Base-by-base conservation (phyloP, 805 yeast genomes). In the Danielozyma ontarioensis region DNA sequence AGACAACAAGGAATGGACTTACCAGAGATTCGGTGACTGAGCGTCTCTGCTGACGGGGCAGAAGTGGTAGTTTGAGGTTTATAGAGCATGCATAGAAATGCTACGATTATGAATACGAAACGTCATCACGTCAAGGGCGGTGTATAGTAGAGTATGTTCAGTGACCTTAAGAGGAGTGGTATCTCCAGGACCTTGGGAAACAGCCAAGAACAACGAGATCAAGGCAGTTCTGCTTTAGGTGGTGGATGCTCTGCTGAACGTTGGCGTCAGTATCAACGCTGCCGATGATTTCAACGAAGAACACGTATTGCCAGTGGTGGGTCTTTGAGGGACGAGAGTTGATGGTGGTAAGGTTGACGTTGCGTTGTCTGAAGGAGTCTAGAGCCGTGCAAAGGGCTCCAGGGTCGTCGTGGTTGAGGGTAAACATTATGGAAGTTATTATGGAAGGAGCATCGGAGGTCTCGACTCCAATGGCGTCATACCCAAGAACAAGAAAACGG, bases 1-100 rank as follows among this genome's bases (percentile, higher is more conserved):
- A 55, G 97, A 90, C 64, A 89, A 84, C 61, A 80, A 84, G 49
- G 95, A 85, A 35, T 90, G 98, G 97, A 62, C 64, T 13, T 68
- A 57, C 47, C 70, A 62, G 45, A 83, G 83, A 61, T 81, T 83
- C 54, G 94, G 94, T 25, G 74, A 76, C 42, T 83, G 42, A 15
- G 18, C 5, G n/a, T n/a, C n/a, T n/a, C n/a, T n/a, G n/a, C n/a
- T n/a, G n/a, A n/a, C 7, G 27, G 11, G 11, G 11, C 23, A 11
- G n/a, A n/a, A n/a, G n/a, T n/a, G n/a, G n/a, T n/a, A n/a, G n/a
- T n/a, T n/a, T n/a, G n/a, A n/a, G n/a, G n/a, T n/a, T n/a, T n/a
- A n/a, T n/a, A n/a, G n/a, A n/a, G n/a, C n/a, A n/a, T n/a, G n/a
- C n/a, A n/a, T n/a, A n/a, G n/a, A n/a, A n/a, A n/a, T n/a, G n/a